Evolutionary conservation across 192 early-diverging fungal genomes (phyloP), one percentile per base, ranked within the genome.

Genomic region (Coemansia sp.): DNA sequence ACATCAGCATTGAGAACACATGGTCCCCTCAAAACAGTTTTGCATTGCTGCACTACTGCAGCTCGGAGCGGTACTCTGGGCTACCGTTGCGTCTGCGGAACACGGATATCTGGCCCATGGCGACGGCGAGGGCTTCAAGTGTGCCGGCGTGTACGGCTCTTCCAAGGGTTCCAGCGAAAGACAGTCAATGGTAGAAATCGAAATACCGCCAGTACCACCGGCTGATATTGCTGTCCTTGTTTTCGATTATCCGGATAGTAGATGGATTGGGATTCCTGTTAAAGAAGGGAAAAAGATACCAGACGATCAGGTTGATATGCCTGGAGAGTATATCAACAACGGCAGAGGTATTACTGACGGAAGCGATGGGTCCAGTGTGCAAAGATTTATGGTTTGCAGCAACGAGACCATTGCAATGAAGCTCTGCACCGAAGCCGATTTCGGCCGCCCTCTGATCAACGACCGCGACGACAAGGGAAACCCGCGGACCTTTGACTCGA

Each of bases 361-460:
- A 37, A 55, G 48, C 18, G 48, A 55, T 35, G 55, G 51, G 18
- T 21, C 39, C 37, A 63, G 59, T 7, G 25, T 67, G 20, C 71
- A 79, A 33, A 63, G 77, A 16, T 74, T 80, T 48, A 70, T 61
- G 20, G 37, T 80, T 4, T 91, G 90, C 57, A 83, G 85, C 67
- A 62, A 77, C 51, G 59, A 71, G 4, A 86, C 89, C 6, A 74
- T 89, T 12, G 55, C 70, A 3, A 80, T 85, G 56, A 70, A 75
- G 4, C 59, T 89, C 28, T 91, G 90, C 61, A 72, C 68, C 0
- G 65, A 86, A 7, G 59, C 63, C 9, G 68, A 87, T 23, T 37
- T 74, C 7, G 87, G 87, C 52, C 71, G 86, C 6, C 86, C 87
- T 20, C 75, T 92, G 42, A 72, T 89, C 34, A 75, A 83, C 61